Percentiles rank a stretch among this genome's conserved stretches.
Evolutionary conservation across 176 grass and related monocot genomes (phyloP).

Genomic region (Oropetium thomaeum): DNA sequence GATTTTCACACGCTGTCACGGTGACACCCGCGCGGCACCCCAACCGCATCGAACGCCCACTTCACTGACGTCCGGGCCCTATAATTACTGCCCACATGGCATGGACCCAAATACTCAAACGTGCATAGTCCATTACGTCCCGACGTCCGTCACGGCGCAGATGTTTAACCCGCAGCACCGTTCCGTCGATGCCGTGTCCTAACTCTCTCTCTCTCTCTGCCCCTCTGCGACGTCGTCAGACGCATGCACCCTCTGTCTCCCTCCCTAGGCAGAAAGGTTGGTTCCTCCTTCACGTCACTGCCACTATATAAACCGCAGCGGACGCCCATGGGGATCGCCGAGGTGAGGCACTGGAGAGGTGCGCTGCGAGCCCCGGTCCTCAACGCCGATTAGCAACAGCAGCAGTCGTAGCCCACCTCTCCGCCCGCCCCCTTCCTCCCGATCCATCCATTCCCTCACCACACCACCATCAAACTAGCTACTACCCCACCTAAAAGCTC

Average conservation of each 20-base stretch:
- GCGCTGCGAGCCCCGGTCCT: neutral
- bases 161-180: neutral
- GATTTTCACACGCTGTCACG: neutral
- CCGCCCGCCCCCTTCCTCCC: neutral
- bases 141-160: neutral
- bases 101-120: neutral
- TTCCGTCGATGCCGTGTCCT: conserved; percentile 2
- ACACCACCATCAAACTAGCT: conserved; percentile 7
- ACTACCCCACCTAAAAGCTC: neutral
- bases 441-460: neutral
- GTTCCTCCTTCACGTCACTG: neutral
- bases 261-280: neutral
- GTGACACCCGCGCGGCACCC: neutral
- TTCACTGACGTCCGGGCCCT: neutral
- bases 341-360: neutral
- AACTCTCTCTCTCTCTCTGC: neutral
- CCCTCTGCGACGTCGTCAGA: neutral
- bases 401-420: neutral
- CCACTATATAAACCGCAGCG: neutral
- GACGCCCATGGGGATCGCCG: neutral
- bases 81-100: neutral
- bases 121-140: too few relatives aligned
- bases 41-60: neutral
- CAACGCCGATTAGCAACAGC: neutral
- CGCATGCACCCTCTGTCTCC: conserved; percentile 1